A percentile compares a stretch with the other conserved stretches of the same genome.
These are phyloP conservation scores for Arthrobotrys megalospora DNA, from an alignment of 2,329 filamentous ascomycete genomes.

Conservation along the genomic window DNA sequence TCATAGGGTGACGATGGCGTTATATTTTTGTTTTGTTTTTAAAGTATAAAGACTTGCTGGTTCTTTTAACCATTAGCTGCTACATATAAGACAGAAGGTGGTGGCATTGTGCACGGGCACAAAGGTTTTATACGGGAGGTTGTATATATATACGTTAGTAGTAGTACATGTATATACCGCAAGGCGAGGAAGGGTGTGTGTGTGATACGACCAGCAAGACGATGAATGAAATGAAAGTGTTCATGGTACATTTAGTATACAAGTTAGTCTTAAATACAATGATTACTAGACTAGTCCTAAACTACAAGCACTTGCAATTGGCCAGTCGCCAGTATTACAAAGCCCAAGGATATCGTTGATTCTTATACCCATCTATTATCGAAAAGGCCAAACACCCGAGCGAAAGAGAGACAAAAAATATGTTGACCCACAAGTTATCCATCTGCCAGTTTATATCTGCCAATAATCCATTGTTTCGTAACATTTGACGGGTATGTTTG, in stretches of 20 bases:
- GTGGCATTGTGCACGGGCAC: not conserved
- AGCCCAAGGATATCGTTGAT: too few relatives aligned
- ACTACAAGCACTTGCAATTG: too few relatives aligned
- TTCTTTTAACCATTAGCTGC: conserved; percentile 10
- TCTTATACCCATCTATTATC: too few relatives aligned
- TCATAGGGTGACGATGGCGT: conserved; percentile 26
- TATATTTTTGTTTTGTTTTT: conserved; percentile 36
- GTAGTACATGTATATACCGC: conserved; percentile 5
- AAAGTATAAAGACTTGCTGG: conserved; percentile 19
- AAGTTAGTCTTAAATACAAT: not conserved
- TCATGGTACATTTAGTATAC: conserved; percentile 2
- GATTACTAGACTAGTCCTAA: too few relatives aligned
- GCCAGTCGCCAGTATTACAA: too few relatives aligned
- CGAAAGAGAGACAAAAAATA: not conserved
- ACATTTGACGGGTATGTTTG: not conserved
- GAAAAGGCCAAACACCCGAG: not conserved
- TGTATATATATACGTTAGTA: conserved; percentile 16
- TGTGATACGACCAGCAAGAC: conserved; percentile 2
- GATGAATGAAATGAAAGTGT: conserved; percentile 5
- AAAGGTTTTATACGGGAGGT: not conserved
- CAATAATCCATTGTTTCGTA: not conserved
- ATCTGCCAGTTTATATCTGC: not conserved
- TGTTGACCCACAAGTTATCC: not conserved
- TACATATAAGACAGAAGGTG: not conserved
- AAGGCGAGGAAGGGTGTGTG: not conserved